Base-by-base conservation (phyloP, 2,329 filamentous ascomycete genomes). In the Aspergillus vadensis region DNA sequence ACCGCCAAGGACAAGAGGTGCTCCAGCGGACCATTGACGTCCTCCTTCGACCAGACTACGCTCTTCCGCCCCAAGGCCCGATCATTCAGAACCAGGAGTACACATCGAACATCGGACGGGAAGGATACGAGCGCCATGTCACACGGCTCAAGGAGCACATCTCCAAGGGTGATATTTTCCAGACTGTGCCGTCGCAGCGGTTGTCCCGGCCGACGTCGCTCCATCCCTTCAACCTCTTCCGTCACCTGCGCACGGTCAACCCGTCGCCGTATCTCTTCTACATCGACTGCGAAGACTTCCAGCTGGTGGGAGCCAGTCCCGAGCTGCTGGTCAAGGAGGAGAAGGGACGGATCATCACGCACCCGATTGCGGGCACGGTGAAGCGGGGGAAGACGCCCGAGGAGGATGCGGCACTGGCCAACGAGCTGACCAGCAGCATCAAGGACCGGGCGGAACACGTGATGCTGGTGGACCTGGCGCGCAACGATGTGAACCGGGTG, bases 221-320 rank as follows among this genome's bases (percentile, higher is more conserved):
- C 47, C 95, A 99, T 76, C 94, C 95, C 0, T 99, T 98, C 84
- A 99, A 98, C 81, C 91, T 99, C 70, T 99, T 98, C 83, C 88
- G 94, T 57, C 92, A 97, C 75, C 85, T 99, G 39, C 91, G 95
- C 64, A 97, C 92, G n/a, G 91, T 98, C 72, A 99, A 99, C 75
- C 95, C 95, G 0, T 97, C 92, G 8, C 95, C 95, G 0, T 99
- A 99, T 78, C 87, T 99, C 38, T 99, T 99, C 82, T 99, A 93
- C 79, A 86, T 99, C 63, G 88, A 95, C 76, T 98, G 94, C 79
- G 85, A 86, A 62, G 90, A 91, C 72, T 98, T 99, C 79, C 91
- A 97, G 75, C 93, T 99, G 67, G 90, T 99, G 12, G 95, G 95
- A 61, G 95, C 95, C 41, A 96, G 91, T 60, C 95, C 95, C 1